A percentile compares a stretch with the other conserved stretches of the same genome.
These are phyloP conservation scores for Massariosphaeria phaeospora DNA, from an alignment of 495 filamentous ascomycete genomes.

Conservation along the genomic window DNA sequence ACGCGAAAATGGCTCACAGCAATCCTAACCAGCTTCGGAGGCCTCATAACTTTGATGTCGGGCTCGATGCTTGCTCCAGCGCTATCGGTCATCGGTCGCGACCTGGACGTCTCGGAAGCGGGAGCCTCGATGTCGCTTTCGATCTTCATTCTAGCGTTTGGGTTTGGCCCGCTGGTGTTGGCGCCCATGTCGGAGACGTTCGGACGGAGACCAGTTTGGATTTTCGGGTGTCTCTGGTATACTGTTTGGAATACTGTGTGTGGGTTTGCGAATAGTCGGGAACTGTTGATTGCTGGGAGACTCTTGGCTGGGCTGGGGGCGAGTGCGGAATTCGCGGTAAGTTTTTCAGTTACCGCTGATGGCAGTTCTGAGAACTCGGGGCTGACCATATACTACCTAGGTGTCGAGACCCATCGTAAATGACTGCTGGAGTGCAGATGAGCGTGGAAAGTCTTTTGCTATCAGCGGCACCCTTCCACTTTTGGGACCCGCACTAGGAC, in stretches of 20 bases:
- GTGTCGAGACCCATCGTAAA: conserved; percentile 16
- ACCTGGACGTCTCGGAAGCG: conserved; percentile 27
- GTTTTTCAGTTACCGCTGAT: too few relatives aligned
- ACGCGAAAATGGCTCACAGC: conserved; percentile 28
- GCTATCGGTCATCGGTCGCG: conserved; percentile 19
- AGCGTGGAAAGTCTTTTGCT: conserved; percentile 23
- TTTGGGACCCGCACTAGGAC: conserved; percentile 34
- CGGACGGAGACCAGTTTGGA: conserved; percentile 21
- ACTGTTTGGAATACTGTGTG: conserved; percentile 24
- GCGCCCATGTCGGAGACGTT: conserved; percentile 16
- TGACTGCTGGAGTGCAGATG: conserved; percentile 15
- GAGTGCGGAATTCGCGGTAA: conserved; percentile 25
- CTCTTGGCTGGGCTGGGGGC: conserved; percentile 24
- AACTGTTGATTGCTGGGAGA: conserved; percentile 18
- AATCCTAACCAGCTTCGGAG: conserved; percentile 20
- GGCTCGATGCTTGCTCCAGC: conserved; percentile 35
- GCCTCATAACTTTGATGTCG: conserved; percentile 33
- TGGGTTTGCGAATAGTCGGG: conserved; percentile 6
- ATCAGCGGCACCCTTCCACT: conserved; percentile 11
- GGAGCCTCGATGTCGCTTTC: conserved; percentile 25
- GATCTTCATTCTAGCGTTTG: conserved; percentile 23
- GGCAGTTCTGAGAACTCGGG: too few relatives aligned
- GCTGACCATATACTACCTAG: too few relatives aligned
- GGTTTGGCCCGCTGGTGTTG: conserved; percentile 16
- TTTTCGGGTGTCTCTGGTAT: conserved; percentile 10